These are phyloP conservation scores for Auricularia sp. DNA, from an alignment of 768 basidiomycete species.

Conservation along the genomic window DNA sequence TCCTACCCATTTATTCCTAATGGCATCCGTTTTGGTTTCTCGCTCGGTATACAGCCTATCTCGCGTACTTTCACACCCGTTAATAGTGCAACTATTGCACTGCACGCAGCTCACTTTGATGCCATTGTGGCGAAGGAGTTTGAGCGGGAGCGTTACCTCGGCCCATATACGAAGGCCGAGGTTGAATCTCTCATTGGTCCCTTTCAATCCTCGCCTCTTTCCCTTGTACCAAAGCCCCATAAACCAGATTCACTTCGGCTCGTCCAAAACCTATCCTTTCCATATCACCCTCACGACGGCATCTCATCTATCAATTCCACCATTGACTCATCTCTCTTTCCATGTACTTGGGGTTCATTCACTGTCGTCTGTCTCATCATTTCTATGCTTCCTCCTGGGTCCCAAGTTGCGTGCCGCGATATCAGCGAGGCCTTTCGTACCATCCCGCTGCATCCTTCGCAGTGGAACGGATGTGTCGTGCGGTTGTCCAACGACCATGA, in stretches of 20 bases:
- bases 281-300: constrained; percentile 1
- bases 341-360: constrained; percentile 39
- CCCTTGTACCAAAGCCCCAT: constrained; percentile 26
- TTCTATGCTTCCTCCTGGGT: constrained; percentile 26
- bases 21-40: constrained; percentile 24
- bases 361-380: constrained; percentile 21
- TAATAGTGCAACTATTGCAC: constrained; percentile 20
- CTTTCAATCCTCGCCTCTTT: constrained; percentile 32
- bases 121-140: constrained; percentile 13
- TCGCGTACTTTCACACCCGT: constrained; percentile 20
- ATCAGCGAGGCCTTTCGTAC: constrained; percentile 32
- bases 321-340: constrained; percentile 26
- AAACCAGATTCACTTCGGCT: constrained; percentile 23
- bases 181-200: constrained; percentile 25
- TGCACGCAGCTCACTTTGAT: constrained; percentile 8
- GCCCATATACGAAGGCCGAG: constrained; percentile 19
- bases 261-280: constrained; percentile 31
- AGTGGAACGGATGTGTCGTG: constrained; percentile 30
- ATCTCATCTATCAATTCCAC: constrained; percentile 20
- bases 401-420: constrained; percentile 27
- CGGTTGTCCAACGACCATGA: neutral
- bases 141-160: constrained; percentile 18
- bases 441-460: constrained; percentile 19
- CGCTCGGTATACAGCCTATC: constrained; percentile 24
- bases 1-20: constrained; percentile 21